These are phyloP conservation scores for Pseudogymnoascus sp. DNA, from an alignment of 2,329 filamentous ascomycete genomes.

Conservation along the genomic window DNA sequence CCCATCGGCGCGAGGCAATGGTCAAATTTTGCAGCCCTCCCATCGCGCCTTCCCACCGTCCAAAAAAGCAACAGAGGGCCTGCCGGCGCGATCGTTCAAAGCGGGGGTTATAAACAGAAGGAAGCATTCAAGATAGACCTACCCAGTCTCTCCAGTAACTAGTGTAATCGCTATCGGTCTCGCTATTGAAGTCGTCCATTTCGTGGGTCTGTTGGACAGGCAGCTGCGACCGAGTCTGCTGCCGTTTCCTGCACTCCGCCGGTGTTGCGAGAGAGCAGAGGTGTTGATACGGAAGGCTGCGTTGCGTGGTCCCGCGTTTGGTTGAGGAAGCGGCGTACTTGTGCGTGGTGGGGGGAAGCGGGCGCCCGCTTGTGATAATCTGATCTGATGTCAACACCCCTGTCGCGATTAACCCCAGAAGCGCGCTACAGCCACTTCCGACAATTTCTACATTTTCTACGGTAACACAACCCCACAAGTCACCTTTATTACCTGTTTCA, in stretches of 20 bases:
- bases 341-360: constrained; percentile 8
- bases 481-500: constrained; percentile 11
- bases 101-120: constrained; percentile 11
- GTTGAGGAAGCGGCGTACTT: neutral
- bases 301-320: neutral
- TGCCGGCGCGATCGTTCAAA: neutral
- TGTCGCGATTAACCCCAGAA: constrained; percentile 4
- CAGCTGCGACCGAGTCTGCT: constrained; percentile 1
- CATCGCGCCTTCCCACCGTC: neutral
- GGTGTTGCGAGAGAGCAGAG: neutral
- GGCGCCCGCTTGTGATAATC: constrained; percentile 9
- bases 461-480: constrained; percentile 20
- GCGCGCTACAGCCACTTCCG: neutral
- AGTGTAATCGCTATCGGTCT: constrained; percentile 97
- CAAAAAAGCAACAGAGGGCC: neutral
- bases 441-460: constrained; percentile 3
- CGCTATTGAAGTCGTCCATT: constrained; percentile 97
- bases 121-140: constrained; percentile 37
- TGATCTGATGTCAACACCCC: constrained; percentile 9
- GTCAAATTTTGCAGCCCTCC: neutral
- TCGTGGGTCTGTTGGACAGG: neutral
- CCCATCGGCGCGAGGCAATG: neutral
- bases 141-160: constrained; percentile 99
- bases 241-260: constrained; percentile 5
- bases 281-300: constrained; percentile 2